Base-by-base conservation (phyloP, 495 filamentous ascomycete genomes). In the Pyronema domesticum region DNA sequence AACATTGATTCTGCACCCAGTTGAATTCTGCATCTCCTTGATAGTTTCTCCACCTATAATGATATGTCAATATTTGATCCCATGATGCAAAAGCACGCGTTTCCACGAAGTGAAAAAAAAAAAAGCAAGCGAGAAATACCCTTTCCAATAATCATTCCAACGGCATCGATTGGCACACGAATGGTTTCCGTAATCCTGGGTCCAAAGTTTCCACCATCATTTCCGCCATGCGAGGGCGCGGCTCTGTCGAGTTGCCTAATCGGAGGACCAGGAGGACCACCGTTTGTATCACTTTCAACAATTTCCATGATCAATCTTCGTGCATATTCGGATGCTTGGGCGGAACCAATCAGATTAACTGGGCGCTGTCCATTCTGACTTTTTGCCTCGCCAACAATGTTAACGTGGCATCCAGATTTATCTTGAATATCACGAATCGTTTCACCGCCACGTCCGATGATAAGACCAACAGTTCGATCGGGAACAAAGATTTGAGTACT, bases 71-170 rank as follows among this genome's bases (percentile, higher is more conserved):
- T 57, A 60, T 53, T 48, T 39, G 36, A 1, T 37, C n/a, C 7
- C 11, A 17, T 3, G 30, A 43, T 11, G 30, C 33, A 42, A 10
- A 37, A 30, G 23, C 23, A 30, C 23, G 23, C 23, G 23, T 30
- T 30, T 30, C 23, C 23, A 30, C 23, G 23, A 30, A 30, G 23
- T 30, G 5, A 30, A 30, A 30, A n/a, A 30, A 13, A 51, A 13
- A 50, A 44, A 11, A 15, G 42, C 42, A n/a, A 40, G 18, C 3
- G 19, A 9, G 8, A 34, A 61, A 30, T 57, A 76, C 73, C 82
- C 70, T 87, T 87, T 58, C 85, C 85, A 54, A 89, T 89, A 55
- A 89, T 89, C 85, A 91, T 91, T 50, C 85, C 85, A 17, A 91
- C 85, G 7, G 85, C 81, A 61, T 91, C 85, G 13, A 82, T 86